phyloP scores from a whole-genome alignment of 768 basidiomycete species.

The Tulasnella sp. region DNA sequence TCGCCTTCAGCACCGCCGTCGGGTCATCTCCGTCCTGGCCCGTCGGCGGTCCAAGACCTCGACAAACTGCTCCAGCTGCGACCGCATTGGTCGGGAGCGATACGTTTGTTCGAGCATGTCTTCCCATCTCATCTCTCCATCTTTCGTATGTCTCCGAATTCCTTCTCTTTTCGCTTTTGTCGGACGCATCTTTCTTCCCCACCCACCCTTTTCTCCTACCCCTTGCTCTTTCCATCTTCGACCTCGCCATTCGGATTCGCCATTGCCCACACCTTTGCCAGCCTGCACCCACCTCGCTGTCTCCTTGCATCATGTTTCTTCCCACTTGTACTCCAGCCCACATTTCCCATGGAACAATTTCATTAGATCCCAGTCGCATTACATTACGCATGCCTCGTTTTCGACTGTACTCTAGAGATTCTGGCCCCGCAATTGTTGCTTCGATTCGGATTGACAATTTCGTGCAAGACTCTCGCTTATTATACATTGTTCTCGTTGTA shows the following conservation, averaged over 20 bases:
- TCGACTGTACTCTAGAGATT: neutral
- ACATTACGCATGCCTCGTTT: slow-evolving; percentile 12
- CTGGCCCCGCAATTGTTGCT: neutral
- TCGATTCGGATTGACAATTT: neutral
- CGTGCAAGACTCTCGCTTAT: slow-evolving; percentile 2
- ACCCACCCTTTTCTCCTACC: neutral
- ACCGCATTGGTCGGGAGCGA: neutral
- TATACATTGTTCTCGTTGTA: slow-evolving; percentile 5
- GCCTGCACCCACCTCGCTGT: neutral
- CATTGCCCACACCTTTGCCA: neutral
- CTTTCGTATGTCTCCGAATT: neutral
- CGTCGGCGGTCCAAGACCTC: slow-evolving; percentile 5
- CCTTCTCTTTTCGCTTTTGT: neutral
- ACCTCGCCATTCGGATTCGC: neutral
- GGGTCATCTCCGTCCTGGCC: neutral
- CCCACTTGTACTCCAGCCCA: slow-evolving; percentile 1
- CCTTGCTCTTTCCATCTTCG: neutral
- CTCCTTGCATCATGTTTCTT: neutral
- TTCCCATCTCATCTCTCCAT: neutral
- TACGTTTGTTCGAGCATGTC: slow-evolving; percentile 5
- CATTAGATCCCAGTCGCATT: neutral
- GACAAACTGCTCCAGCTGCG: neutral
- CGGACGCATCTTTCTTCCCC: neutral
- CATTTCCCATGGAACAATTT: slow-evolving; percentile 10
- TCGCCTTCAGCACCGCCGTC: neutral